Evolutionary conservation across 2,329 filamentous ascomycete species (phyloP).

Genomic region (Fusarium denticulatum): DNA sequence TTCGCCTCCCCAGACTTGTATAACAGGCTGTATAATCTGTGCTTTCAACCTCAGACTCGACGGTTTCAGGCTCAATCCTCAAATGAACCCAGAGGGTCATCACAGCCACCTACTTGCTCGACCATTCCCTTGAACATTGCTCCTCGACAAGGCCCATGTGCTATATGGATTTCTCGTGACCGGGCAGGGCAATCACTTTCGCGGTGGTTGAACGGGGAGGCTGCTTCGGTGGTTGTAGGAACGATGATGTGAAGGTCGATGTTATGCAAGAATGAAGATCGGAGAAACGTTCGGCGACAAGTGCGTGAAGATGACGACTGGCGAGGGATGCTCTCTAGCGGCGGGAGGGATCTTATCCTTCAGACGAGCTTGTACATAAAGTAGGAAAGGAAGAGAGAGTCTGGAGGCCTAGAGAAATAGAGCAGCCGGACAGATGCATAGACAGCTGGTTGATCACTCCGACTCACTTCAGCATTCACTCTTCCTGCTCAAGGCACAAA

Average conservation of each 20-base stretch:
- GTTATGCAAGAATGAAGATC: fast-evolving
- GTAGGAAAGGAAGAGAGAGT: fast-evolving
- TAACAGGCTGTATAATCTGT: too few relatives aligned
- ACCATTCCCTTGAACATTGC: neutral
- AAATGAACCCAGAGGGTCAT: too few relatives aligned
- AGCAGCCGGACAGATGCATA: neutral
- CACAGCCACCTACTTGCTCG: too few relatives aligned
- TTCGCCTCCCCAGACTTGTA: too few relatives aligned
- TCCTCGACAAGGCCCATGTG: fast-evolving
- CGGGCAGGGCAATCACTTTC: fast-evolving
- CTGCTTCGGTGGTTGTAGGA: fast-evolving
- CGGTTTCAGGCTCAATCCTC: too few relatives aligned
- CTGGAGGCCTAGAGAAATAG: fast-evolving
- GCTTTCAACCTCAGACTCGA: too few relatives aligned
- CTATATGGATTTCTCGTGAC: fast-evolving
- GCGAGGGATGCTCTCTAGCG: too few relatives aligned
- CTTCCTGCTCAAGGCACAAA: neutral
- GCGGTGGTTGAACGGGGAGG: fast-evolving
- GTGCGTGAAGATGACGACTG: fast-evolving
- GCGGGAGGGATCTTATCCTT: fast-evolving
- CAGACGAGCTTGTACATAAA: fast-evolving
- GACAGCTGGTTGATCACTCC: too few relatives aligned
- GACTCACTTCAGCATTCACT: neutral
- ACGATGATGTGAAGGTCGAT: fast-evolving
- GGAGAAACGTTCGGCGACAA: fast-evolving